Conservation (phyloP, 176 grass and related monocot genomes). For the Hsuehochloa calcarea region DNA sequence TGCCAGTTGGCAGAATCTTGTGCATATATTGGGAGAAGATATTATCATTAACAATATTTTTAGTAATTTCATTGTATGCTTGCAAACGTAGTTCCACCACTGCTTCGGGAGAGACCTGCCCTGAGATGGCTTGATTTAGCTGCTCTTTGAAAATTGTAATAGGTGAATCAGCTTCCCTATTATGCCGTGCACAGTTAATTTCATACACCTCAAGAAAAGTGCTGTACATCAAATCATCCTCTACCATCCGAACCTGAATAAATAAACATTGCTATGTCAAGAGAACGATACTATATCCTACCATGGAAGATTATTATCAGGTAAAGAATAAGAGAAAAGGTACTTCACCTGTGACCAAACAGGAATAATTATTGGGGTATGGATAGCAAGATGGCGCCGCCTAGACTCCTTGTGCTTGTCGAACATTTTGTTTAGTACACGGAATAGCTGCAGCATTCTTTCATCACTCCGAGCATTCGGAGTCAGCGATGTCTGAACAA, state of each 20-base stretch:
- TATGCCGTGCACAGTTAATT: constrained; percentile 94
- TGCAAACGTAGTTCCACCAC: constrained; percentile 87
- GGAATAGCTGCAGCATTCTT: constrained; percentile 96
- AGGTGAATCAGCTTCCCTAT: constrained; percentile 92
- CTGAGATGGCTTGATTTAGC: constrained; percentile 93
- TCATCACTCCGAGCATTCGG: constrained; percentile 99
- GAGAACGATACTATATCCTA: background rate
- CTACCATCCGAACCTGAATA: constrained; percentile 97
- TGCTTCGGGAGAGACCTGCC: constrained; percentile 89
- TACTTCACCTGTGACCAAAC: constrained; percentile 95
- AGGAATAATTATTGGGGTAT: constrained; percentile 99
- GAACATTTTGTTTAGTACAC: constrained; percentile 97
- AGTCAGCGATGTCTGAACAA: constrained; percentile 97
- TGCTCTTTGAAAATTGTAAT: constrained; percentile 98
- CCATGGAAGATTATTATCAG: background rate
- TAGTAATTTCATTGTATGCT: constrained; percentile 97
- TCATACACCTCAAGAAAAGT: constrained; percentile 99
- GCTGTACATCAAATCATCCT: constrained; percentile 99
- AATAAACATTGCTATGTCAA: constrained; percentile 18
- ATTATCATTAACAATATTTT: constrained; percentile 88
- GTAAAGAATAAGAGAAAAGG: background rate
- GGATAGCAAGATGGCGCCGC: constrained; percentile 75
- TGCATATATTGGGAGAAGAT: constrained; percentile 99
- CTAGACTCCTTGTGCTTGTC: constrained; percentile 99
- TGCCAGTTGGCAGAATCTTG: constrained; percentile 93